These are phyloP conservation scores for Ogataea trehaloabstinens DNA, from an alignment of 805 yeast genomes.

Conservation along the genomic window DNA sequence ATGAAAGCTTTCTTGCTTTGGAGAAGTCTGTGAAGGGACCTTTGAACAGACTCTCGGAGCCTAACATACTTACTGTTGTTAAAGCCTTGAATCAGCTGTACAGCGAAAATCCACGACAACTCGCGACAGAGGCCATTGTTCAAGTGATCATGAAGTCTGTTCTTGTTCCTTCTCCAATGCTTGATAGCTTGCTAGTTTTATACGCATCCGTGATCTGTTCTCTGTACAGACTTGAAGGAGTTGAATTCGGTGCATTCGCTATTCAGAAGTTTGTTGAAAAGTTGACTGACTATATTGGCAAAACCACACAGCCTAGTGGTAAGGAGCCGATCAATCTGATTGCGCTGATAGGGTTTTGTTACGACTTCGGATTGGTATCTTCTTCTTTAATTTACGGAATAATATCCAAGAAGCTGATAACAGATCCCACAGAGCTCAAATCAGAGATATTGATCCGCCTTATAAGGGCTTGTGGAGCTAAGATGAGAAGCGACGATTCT, in stretches of 20 bases:
- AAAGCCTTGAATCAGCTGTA: conserved; percentile 66
- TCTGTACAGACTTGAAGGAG: conserved; percentile 74
- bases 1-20: conserved; percentile 47
- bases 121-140: conserved; percentile 72
- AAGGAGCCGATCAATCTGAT: conserved; percentile 52
- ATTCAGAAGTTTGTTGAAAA: conserved; percentile 77
- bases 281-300: conserved; percentile 45
- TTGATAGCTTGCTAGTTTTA: conserved; percentile 75
- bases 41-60: conserved; percentile 84
- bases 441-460: conserved; percentile 77
- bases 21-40: conserved; percentile 74
- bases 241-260: conserved; percentile 85
- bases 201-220: conserved; percentile 79
- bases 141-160: conserved; percentile 63
- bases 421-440: conserved; percentile 57
- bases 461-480: conserved; percentile 74
- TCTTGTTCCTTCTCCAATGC: conserved; percentile 56
- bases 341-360: conserved; percentile 73
- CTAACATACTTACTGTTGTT: conserved; percentile 70
- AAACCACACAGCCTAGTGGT: conserved; percentile 19
- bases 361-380: conserved; percentile 73
- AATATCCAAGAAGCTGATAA: conserved; percentile 41
- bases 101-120: conserved; percentile 66
- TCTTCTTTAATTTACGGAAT: conserved; percentile 77
- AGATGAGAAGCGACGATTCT: conserved; percentile 89